Percentiles rank a stretch among this genome's conserved stretches.
These are phyloP conservation scores for Penicillium mononematosum DNA, from an alignment of 495 filamentous ascomycete genomes.

Conservation along the genomic window DNA sequence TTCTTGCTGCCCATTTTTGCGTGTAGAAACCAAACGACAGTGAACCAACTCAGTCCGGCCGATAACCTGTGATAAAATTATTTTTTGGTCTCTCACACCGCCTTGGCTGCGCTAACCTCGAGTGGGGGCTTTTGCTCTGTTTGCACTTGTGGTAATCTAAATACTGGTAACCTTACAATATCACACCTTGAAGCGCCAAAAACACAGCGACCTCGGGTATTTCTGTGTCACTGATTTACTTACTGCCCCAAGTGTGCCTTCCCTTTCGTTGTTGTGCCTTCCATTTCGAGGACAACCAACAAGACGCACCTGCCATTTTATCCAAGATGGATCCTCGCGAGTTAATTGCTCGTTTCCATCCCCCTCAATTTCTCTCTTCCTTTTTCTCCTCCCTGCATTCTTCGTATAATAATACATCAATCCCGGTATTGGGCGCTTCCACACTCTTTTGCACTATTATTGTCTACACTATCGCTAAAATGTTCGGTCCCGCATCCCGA, in stretches of 20 bases:
- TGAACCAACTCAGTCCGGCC: conserved; percentile 2
- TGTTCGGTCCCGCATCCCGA: conserved; percentile 63
- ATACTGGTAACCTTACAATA: conserved; percentile 18
- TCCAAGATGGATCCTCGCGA: conserved; percentile 6
- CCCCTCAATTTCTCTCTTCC: conserved; percentile 30
- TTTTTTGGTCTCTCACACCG: conserved; percentile 42
- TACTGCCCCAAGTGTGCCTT: neutral
- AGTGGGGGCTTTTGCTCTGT: conserved; percentile 23
- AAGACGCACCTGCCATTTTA: conserved; percentile 11
- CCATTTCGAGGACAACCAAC: conserved; percentile 10
- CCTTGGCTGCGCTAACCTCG: conserved; percentile 22
- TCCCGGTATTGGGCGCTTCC: conserved; percentile 39
- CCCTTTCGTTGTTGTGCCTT: conserved; percentile 5
- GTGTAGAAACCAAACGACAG: conserved; percentile 6
- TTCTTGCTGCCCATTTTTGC: conserved; percentile 73
- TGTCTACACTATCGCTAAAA: conserved; percentile 47
- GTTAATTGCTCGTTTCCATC: conserved; percentile 23
- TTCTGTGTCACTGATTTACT: neutral
- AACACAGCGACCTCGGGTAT: neutral
- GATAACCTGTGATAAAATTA: conserved; percentile 36
- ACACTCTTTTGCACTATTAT: conserved; percentile 48
- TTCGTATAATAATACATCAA: conserved; percentile 30
- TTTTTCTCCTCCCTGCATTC: conserved; percentile 25
- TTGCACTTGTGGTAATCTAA: conserved; percentile 21
- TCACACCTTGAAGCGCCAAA: neutral